Conservation (phyloP, 805 yeast species). For the Tetrapisispora nanseiensis region DNA sequence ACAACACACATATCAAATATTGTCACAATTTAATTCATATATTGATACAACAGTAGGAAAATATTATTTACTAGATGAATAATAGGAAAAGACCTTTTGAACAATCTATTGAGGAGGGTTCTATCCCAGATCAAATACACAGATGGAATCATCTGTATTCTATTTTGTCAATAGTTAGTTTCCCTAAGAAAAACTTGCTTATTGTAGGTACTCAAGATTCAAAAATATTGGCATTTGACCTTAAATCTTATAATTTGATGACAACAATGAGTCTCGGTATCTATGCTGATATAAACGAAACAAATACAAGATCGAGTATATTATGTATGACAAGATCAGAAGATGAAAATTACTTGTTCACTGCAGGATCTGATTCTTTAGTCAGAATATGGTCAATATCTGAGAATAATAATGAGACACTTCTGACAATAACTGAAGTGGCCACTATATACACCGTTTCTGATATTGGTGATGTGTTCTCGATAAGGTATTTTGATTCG, state of each 20-base stretch:
- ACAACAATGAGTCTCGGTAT: constrained; percentile 44
- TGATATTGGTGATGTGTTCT: constrained; percentile 91
- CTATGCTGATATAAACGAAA: constrained; percentile 5
- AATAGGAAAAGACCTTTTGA: background rate
- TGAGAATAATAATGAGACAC: constrained; percentile 8
- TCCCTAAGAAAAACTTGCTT: constrained; percentile 46
- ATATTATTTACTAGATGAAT: background rate
- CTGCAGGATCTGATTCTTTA: constrained; percentile 86
- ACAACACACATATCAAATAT: too few relatives aligned
- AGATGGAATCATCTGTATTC: constrained; percentile 69
- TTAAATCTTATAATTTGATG: constrained; percentile 45
- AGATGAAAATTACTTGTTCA: constrained; percentile 51
- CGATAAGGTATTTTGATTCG: constrained; percentile 57
- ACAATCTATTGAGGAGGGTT: background rate
- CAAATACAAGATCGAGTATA: constrained; percentile 36
- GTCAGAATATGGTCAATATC: constrained; percentile 75
- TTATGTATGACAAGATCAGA: constrained; percentile 51
- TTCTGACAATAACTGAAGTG: constrained; percentile 32
- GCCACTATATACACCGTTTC: constrained; percentile 74
- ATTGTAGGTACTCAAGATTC: constrained; percentile 92
- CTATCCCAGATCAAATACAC: constrained; percentile 38
- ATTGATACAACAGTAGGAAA: background rate
- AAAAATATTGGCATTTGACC: constrained; percentile 59
- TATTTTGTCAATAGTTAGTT: constrained; percentile 59
- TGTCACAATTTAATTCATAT: too few relatives aligned